phyloP scores from a whole-genome alignment of 202 grass and related monocot species.

The Setaria viridis region DNA sequence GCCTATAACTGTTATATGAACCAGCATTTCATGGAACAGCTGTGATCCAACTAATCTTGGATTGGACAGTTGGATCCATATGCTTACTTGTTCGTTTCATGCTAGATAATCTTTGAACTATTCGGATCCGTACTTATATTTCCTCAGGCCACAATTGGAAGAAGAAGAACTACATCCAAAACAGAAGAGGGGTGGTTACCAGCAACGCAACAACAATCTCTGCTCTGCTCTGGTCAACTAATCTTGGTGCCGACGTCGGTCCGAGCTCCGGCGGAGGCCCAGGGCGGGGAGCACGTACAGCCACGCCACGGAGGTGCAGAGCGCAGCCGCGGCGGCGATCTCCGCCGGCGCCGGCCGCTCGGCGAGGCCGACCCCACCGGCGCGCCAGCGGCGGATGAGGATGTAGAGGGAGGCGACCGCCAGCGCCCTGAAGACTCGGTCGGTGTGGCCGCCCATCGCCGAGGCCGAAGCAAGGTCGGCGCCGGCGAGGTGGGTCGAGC shows the following conservation, averaged over 20 bases:
- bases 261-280: neutral
- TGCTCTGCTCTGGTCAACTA: neutral
- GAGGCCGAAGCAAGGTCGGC: neutral
- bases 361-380: slow-evolving; percentile 20
- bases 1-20: neutral
- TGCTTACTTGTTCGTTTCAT: no score
- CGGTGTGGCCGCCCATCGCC: neutral
- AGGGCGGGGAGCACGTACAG: slow-evolving; percentile 39
- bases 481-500: slow-evolving; percentile 14
- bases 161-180: neutral
- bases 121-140: neutral
- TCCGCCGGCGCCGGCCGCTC: slow-evolving; percentile 47
- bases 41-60: neutral
- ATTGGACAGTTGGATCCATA: neutral
- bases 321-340: slow-evolving; percentile 41
- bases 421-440: slow-evolving; percentile 39
- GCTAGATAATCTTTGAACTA: neutral
- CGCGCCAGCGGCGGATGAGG: slow-evolving; percentile 49
- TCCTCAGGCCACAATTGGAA: neutral
- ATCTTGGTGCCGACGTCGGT: slow-evolving; percentile 25
- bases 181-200: slow-evolving; percentile 13
- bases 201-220: neutral
- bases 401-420: slow-evolving; percentile 45
- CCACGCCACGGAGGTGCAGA: slow-evolving; percentile 45
- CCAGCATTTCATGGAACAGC: neutral